Conservation (phyloP, 2,329 filamentous ascomycete species). For the Pyrenochaeta sp. region DNA sequence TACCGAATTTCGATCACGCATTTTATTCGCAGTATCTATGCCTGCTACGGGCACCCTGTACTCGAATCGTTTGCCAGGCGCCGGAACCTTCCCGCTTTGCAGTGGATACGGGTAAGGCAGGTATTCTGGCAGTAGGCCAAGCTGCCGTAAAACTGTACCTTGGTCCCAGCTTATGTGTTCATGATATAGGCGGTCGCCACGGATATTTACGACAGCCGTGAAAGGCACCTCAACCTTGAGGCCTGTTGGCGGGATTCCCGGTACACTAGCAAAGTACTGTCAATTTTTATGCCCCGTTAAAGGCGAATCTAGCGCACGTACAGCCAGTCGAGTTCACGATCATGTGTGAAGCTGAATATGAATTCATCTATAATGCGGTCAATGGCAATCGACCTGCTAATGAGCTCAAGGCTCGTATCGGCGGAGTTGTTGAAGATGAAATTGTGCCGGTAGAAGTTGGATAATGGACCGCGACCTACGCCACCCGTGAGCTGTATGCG, state of each 20-base stretch:
- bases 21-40: constrained; percentile 59
- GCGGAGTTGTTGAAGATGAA: constrained; percentile 77
- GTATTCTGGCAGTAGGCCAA: constrained; percentile 70
- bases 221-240: constrained; percentile 66
- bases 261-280: constrained; percentile 9
- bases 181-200: constrained; percentile 71
- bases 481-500: constrained; percentile 64
- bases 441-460: constrained; percentile 72
- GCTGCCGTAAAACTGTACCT: constrained; percentile 65
- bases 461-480: constrained; percentile 67
- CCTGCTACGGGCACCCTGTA: constrained; percentile 68
- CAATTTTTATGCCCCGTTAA: constrained; percentile 41
- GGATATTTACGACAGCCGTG: constrained; percentile 70
- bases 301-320: constrained; percentile 24
- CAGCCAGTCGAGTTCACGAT: constrained; percentile 31
- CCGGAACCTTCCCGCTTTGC: constrained; percentile 32
- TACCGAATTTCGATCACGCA: constrained; percentile 56
- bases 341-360: constrained; percentile 33
- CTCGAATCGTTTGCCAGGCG: constrained; percentile 57
- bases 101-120: constrained; percentile 64
- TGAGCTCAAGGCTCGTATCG: constrained; percentile 71
- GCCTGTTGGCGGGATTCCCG: constrained; percentile 14
- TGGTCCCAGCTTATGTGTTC: constrained; percentile 77
- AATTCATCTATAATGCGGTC: constrained; percentile 63
- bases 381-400: constrained; percentile 73